These are phyloP conservation scores for Penicillium polonicum DNA, from an alignment of 2,329 filamentous ascomycete species.

Conservation along the genomic window DNA sequence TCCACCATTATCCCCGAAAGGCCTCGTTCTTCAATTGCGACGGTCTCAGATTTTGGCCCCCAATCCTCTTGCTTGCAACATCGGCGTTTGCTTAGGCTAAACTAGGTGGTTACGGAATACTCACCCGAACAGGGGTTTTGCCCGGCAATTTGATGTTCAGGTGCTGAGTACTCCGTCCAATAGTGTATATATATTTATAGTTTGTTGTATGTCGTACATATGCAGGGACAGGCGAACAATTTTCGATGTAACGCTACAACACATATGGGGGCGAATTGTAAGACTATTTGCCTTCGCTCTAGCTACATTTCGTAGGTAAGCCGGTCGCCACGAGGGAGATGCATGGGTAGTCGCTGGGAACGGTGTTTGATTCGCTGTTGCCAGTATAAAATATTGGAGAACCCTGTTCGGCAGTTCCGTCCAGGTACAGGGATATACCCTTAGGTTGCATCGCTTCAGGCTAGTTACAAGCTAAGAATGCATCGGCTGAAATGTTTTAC, in stretches of 20 bases:
- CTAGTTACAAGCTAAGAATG: background rate
- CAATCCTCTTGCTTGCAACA: background rate
- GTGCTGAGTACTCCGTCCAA: background rate
- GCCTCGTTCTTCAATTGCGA: background rate
- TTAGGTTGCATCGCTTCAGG: background rate
- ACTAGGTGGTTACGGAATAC: background rate
- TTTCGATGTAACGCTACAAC: background rate
- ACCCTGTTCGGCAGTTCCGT: background rate
- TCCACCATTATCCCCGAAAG: background rate
- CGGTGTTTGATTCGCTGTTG: background rate
- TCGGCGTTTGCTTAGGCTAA: background rate
- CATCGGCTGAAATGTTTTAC: background rate
- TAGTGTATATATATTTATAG: background rate
- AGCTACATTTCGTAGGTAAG: background rate
- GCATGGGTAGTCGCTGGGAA: background rate
- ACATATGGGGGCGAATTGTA: background rate
- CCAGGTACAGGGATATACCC: background rate
- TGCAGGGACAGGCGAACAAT: too few relatives aligned
- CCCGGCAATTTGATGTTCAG: too few relatives aligned
- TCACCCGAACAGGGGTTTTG: background rate
- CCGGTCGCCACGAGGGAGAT: background rate
- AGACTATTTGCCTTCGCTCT: background rate
- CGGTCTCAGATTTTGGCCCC: background rate
- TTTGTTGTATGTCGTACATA: too few relatives aligned
- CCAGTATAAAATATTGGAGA: background rate